Conservation (phyloP, 148 eudicot genomes). For the Vaccinium darrowii region DNA sequence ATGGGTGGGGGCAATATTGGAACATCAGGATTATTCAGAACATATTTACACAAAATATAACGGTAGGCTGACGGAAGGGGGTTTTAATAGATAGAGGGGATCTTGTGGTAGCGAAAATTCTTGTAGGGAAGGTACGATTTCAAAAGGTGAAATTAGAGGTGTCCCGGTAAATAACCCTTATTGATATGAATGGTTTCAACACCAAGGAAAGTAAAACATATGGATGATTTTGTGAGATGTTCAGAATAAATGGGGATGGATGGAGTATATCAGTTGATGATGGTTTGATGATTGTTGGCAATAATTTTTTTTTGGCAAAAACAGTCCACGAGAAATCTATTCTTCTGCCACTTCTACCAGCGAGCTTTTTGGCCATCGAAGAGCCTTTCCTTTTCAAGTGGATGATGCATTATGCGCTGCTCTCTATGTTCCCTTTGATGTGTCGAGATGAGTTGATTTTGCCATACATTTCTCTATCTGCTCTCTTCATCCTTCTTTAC, state of each 20-base stretch:
- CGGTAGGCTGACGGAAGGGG: too few species aligned
- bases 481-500: constrained; percentile 62
- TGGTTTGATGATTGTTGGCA: background rate
- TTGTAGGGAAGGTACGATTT: too few species aligned
- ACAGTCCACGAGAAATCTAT: constrained; percentile 97
- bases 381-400: constrained; percentile 75
- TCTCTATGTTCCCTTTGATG: constrained; percentile 91
- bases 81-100: too few species aligned
- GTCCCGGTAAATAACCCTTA: too few species aligned
- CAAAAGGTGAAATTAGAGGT: too few species aligned
- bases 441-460: constrained; percentile 64
- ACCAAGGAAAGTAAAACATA: background rate
- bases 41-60: too few species aligned
- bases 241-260: background rate
- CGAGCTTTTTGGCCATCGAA: constrained; percentile 78
- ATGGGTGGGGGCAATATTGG: too few species aligned
- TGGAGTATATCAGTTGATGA: background rate
- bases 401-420: constrained; percentile 62
- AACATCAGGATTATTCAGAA: too few species aligned
- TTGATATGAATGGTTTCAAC: background rate
- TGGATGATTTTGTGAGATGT: background rate
- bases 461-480: constrained; percentile 59
- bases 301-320: background rate
- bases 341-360: constrained; percentile 82
- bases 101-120: too few species aligned